These are phyloP conservation scores for Botryobasidium botryosum DNA, from an alignment of 768 basidiomycete genomes.

Conservation along the genomic window DNA sequence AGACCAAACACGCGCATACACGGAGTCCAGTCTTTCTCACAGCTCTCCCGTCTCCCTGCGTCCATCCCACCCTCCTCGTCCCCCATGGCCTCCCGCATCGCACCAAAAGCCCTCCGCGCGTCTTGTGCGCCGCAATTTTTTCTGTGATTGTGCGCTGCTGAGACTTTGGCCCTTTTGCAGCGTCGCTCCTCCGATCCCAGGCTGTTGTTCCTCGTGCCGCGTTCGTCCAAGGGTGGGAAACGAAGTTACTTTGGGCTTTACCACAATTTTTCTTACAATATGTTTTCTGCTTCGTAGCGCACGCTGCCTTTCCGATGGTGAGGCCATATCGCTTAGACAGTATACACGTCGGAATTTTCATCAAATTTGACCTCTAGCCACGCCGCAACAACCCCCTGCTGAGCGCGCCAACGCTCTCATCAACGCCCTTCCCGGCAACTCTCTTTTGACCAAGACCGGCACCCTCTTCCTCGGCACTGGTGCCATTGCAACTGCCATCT, in stretches of 20 bases:
- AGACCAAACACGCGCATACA: no score
- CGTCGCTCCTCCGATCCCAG: constrained; percentile 9
- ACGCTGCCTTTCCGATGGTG: background rate
- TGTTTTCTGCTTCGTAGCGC: background rate
- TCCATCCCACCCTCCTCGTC: background rate
- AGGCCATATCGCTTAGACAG: no score
- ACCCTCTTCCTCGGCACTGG: constrained; percentile 82
- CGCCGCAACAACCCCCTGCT: constrained; percentile 43
- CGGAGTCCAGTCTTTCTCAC: constrained; percentile 3
- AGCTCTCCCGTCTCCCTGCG: background rate
- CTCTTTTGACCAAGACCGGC: constrained; percentile 86
- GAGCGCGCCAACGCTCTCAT: constrained; percentile 85
- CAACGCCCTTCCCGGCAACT: constrained; percentile 61
- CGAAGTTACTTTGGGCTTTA: no score
- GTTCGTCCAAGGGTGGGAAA: constrained; percentile 9
- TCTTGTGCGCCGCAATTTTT: background rate
- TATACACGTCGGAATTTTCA: background rate
- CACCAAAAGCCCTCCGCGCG: constrained; percentile 1
- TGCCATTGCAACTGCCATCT: constrained; percentile 79
- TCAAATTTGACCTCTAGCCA: background rate
- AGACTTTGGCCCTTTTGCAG: constrained; percentile 1
- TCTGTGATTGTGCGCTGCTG: background rate
- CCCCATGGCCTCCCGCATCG: constrained; percentile 2
- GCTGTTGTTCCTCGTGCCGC: constrained; percentile 11
- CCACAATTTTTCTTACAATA: no score